Evolutionary conservation across 164 flowering plant species (phyloP).

Genomic region (Santalum album): DNA sequence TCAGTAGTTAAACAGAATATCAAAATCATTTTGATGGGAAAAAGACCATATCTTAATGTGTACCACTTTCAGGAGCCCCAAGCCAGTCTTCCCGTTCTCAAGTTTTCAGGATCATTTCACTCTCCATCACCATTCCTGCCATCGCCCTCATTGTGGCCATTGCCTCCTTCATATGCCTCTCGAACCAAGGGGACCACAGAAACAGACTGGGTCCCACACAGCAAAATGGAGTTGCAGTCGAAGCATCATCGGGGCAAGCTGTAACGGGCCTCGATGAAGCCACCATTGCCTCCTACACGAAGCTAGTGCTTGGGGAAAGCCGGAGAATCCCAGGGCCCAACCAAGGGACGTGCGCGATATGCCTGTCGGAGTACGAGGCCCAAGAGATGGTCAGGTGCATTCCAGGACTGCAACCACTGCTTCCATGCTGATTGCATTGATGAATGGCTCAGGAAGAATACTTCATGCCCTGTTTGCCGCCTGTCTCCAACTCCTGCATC

Average conservation of each 20-base stretch:
- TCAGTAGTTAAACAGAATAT: too few species aligned
- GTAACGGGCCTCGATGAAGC: conserved; percentile 43
- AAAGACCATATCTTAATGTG: background rate
- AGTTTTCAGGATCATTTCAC: conserved; percentile 26
- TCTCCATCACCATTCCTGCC: conserved; percentile 29
- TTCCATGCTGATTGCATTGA: conserved; percentile 45
- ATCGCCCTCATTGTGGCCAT: conserved; percentile 13
- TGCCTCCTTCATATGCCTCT: conserved; percentile 13
- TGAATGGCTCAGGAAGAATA: conserved; percentile 34
- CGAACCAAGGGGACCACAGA: background rate
- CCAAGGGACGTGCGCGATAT: conserved; percentile 33
- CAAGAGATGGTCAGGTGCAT: conserved; percentile 33
- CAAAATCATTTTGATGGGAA: too few species aligned
- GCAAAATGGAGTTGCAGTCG: background rate
- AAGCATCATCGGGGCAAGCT: conserved; percentile 13
- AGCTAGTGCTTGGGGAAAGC: conserved; percentile 46
- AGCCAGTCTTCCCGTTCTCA: background rate
- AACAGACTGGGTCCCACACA: background rate
- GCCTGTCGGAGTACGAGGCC: conserved; percentile 30
- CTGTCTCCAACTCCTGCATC: conserved; percentile 18
- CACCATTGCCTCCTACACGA: conserved; percentile 55
- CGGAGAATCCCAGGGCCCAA: conserved; percentile 34
- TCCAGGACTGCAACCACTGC: conserved; percentile 38
- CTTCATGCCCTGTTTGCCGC: conserved; percentile 39
- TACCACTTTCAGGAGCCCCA: conserved; percentile 14